Percentiles rank a stretch among this genome's conserved stretches.
These are phyloP conservation scores for Yarrowia alimentaria DNA, from an alignment of 805 yeast genomes.

Conservation along the genomic window DNA sequence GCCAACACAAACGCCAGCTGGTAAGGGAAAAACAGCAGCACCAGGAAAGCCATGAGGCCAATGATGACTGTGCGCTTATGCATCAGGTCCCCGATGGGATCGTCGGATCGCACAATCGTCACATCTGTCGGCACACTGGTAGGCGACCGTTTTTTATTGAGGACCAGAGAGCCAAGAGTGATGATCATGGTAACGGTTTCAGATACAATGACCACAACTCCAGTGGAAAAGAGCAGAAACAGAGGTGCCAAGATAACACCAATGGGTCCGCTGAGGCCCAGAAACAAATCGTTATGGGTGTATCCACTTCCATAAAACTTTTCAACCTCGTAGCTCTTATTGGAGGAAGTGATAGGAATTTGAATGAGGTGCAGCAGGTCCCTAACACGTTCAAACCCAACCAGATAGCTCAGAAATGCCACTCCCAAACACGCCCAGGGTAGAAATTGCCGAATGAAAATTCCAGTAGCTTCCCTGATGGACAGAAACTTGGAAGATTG, in stretches of 20 bases:
- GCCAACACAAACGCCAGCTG: slow-evolving; percentile 72
- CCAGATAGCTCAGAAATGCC: background rate
- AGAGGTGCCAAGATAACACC: slow-evolving; percentile 16
- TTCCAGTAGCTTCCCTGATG: slow-evolving; percentile 40
- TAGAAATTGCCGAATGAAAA: slow-evolving; percentile 40
- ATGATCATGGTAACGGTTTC: slow-evolving; percentile 1
- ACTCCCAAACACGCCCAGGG: slow-evolving; percentile 50
- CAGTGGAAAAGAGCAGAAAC: slow-evolving; percentile 15
- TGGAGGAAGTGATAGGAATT: slow-evolving; percentile 9
- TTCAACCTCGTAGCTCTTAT: slow-evolving; percentile 21
- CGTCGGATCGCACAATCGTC: slow-evolving; percentile 2
- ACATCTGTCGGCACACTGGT: background rate
- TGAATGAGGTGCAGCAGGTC: slow-evolving; percentile 6
- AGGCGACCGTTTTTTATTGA: background rate
- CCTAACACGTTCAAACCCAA: background rate
- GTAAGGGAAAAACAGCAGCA: slow-evolving; percentile 55
- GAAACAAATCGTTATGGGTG: slow-evolving; percentile 27
- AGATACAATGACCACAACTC: background rate
- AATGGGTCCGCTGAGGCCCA: slow-evolving; percentile 12
- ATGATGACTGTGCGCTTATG: slow-evolving; percentile 12
- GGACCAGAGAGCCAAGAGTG: background rate
- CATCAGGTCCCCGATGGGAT: slow-evolving; percentile 1
- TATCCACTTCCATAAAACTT: slow-evolving; percentile 21
- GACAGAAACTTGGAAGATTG: slow-evolving; percentile 39
- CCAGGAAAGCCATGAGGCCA: slow-evolving; percentile 3